A percentile compares a stretch with the other conserved stretches of the same genome.
phyloP scores from a whole-genome alignment of 2,329 filamentous ascomycete species.

The Aspergillus pseudotamarii region DNA sequence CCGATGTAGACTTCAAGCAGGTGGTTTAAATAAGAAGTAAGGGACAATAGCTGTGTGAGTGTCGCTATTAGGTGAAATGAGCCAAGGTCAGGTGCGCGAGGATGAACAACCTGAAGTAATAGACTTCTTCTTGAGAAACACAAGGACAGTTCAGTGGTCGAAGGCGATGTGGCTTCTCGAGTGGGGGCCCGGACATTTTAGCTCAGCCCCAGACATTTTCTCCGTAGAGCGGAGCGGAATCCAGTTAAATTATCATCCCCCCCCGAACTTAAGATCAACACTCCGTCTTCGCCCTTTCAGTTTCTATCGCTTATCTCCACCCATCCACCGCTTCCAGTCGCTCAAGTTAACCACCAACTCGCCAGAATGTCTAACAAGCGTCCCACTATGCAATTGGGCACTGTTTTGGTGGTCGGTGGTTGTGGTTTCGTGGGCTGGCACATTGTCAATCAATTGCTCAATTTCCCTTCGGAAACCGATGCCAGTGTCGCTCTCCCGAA shows the following conservation, averaged over 20 bases:
- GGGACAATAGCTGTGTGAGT: not conserved
- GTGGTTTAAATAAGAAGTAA: not conserved
- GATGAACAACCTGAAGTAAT: too few species aligned
- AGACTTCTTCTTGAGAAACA: not conserved
- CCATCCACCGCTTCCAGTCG: not conserved
- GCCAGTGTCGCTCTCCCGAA: constrained; percentile 41
- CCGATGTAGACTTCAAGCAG: not conserved
- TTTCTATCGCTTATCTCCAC: constrained; percentile 12
- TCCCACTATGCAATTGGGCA: constrained; percentile 58
- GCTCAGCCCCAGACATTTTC: not conserved
- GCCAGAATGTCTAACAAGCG: constrained; percentile 32
- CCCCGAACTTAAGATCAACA: constrained; percentile 4
- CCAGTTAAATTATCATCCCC: constrained; percentile 8
- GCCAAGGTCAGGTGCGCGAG: not conserved
- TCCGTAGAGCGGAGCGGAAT: not conserved
- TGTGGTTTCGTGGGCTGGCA: constrained; percentile 85
- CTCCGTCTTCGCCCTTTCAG: not conserved
- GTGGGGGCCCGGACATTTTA: constrained; percentile 3
- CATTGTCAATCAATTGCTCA: constrained; percentile 73
- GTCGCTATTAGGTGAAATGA: not conserved
- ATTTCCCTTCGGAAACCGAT: constrained; percentile 55
- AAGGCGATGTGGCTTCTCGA: constrained; percentile 4
- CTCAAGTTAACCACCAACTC: constrained; percentile 3
- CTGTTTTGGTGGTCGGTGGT: constrained; percentile 77
- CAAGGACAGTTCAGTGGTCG: not conserved